These are phyloP conservation scores for Phytophthora fragariaefolia DNA, from an alignment of 352 stramenopile genomes.

Conservation along the genomic window DNA sequence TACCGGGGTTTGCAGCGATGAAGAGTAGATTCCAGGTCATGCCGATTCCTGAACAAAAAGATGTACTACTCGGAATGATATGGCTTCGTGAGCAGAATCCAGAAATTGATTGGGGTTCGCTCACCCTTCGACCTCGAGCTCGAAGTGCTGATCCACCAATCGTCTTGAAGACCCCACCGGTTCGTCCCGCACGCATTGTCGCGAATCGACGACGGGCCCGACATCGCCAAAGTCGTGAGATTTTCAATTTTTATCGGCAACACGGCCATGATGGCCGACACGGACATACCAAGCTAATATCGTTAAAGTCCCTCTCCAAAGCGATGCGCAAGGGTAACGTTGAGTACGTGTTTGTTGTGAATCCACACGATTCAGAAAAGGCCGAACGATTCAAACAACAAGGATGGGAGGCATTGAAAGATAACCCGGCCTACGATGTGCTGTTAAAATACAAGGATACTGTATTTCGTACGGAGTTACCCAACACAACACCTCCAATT, in stretches of 20 bases:
- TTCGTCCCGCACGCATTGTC: slow-evolving; percentile 3
- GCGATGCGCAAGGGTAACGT: too few species aligned
- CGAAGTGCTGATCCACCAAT: neutral
- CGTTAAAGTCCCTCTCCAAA: too few species aligned
- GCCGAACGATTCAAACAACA: too few species aligned
- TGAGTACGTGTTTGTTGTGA: too few species aligned
- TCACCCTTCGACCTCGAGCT: slow-evolving; percentile 5
- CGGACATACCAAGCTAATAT: too few species aligned
- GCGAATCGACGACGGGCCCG: slow-evolving; percentile 7
- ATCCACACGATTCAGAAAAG: too few species aligned
- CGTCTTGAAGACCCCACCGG: slow-evolving; percentile 4
- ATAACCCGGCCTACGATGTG: too few species aligned
- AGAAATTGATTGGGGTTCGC: slow-evolving; percentile 23
- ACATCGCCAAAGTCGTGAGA: slow-evolving; percentile 5
- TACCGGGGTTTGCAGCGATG: slow-evolving; percentile 8
- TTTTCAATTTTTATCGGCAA: slow-evolving; percentile 22
- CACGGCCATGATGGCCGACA: slow-evolving; percentile 3
- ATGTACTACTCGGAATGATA: slow-evolving; percentile 24
- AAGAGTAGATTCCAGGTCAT: slow-evolving; percentile 15
- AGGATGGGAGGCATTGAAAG: too few species aligned
- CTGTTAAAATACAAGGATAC: too few species aligned
- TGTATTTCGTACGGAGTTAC: too few species aligned
- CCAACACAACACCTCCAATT: too few species aligned
- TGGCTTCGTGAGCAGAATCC: slow-evolving; percentile 29
- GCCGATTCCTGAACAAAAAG: slow-evolving; percentile 17